A percentile compares a stretch with the other conserved stretches of the same genome.
These are phyloP conservation scores for Rhodotorula graminis DNA, from an alignment of 768 basidiomycete genomes.

Conservation along the genomic window DNA sequence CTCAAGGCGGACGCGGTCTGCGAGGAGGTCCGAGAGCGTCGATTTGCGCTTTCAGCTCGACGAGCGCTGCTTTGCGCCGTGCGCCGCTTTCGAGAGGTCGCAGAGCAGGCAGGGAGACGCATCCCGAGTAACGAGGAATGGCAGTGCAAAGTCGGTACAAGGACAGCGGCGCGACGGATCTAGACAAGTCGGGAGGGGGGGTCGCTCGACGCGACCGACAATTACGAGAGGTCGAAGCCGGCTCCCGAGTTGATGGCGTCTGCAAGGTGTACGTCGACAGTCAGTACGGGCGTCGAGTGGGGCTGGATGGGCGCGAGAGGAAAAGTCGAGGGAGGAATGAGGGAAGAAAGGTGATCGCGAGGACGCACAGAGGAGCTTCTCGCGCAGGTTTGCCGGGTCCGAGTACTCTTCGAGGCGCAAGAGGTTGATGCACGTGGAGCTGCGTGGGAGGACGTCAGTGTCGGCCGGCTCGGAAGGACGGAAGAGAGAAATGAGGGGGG, in stretches of 20 bases:
- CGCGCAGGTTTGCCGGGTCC: slow-evolving; percentile 60
- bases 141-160: not conserved
- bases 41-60: no score
- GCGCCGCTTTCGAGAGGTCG: no score
- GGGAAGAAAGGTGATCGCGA: not conserved
- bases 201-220: not conserved
- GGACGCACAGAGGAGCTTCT: slow-evolving; percentile 63
- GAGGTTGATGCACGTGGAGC: slow-evolving; percentile 86
- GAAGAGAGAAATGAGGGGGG: not conserved
- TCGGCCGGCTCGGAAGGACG: not conserved
- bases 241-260: slow-evolving; percentile 69
- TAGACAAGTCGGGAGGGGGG: not conserved
- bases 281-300: not conserved
- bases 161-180: not conserved
- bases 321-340: not conserved
- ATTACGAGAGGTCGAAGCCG: slow-evolving; percentile 84
- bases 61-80: no score
- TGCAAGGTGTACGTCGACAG: slow-evolving; percentile 9
- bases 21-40: no score
- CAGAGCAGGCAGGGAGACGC: no score
- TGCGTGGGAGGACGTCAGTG: slow-evolving; percentile 52
- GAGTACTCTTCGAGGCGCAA: slow-evolving; percentile 77
- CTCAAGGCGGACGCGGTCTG: no score
- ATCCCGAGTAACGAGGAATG: no score
- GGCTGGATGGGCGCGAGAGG: not conserved